These are phyloP conservation scores for Saturnispora quitensis DNA, from an alignment of 805 yeast genomes.

Conservation along the genomic window DNA sequence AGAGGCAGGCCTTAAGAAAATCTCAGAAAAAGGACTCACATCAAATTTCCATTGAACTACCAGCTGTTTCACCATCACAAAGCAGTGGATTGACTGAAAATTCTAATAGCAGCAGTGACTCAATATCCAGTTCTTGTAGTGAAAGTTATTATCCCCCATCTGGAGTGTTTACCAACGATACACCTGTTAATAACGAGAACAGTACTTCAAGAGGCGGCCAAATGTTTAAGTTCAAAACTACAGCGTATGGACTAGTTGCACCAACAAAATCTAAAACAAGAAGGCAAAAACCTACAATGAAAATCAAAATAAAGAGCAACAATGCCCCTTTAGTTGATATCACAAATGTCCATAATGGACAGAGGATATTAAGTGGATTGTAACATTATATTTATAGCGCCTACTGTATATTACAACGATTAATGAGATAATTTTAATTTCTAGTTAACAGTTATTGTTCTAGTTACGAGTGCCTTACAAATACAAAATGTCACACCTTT, in stretches of 20 bases:
- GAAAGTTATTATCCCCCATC: conserved; percentile 1
- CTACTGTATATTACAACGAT: not conserved
- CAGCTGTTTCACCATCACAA: not conserved
- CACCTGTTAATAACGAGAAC: not conserved
- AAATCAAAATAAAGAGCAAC: conserved; percentile 12
- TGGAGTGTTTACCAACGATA: not conserved
- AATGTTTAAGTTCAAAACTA: conserved; percentile 31
- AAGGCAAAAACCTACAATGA: conserved; percentile 27
- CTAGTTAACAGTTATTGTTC: not conserved
- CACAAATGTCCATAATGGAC: conserved; percentile 4
- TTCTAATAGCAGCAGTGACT: not conserved
- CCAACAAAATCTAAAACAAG: conserved; percentile 20
- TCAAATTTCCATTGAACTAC: not conserved
- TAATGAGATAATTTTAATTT: not conserved
- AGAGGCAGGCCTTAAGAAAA: conserved; percentile 71
- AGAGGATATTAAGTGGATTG: conserved; percentile 2
- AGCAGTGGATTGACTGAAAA: not conserved
- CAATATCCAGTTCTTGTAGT: not conserved
- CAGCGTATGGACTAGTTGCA: conserved; percentile 25
- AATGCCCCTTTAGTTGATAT: conserved; percentile 1
- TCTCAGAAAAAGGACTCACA: conserved; percentile 3
- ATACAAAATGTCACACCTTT: too few species aligned
- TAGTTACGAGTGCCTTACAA: too few species aligned
- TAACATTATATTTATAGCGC: not conserved
- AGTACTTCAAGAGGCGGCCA: conserved; percentile 14